Evolutionary conservation across 2,329 filamentous ascomycete genomes (phyloP).

Genomic region (Phaeosphaeria sp.): DNA sequence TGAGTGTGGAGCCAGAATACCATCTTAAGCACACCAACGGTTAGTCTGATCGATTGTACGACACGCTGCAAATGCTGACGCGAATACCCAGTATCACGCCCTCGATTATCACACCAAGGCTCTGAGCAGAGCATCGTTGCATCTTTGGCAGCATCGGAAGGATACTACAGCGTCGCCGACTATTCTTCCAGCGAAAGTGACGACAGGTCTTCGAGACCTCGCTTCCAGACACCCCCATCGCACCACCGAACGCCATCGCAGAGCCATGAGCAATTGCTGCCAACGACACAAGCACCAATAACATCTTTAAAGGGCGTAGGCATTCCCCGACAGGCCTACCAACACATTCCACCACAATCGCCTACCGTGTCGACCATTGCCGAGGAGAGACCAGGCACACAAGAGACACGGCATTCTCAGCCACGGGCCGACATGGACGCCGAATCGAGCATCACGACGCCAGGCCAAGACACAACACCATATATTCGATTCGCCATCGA

Average conservation of each 20-base stretch:
- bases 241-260: slow-evolving; percentile 40
- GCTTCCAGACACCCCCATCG: slow-evolving; percentile 45
- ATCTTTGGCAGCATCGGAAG: slow-evolving; percentile 57
- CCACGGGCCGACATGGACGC: slow-evolving; percentile 36
- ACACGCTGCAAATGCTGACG: slow-evolving; percentile 20
- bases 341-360: slow-evolving; percentile 27
- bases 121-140: slow-evolving; percentile 57
- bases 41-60: slow-evolving; percentile 19
- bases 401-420: slow-evolving; percentile 29
- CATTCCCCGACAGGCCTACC: slow-evolving; percentile 28
- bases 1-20: slow-evolving; percentile 46
- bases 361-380: slow-evolving; percentile 41
- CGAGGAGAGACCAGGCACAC: slow-evolving; percentile 39
- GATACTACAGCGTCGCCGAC: slow-evolving; percentile 58
- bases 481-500: slow-evolving; percentile 91
- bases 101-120: slow-evolving; percentile 47
- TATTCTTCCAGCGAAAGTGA: slow-evolving; percentile 46
- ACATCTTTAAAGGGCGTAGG: slow-evolving; percentile 42
- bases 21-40: slow-evolving; percentile 52
- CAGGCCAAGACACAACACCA: slow-evolving; percentile 81
- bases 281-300: slow-evolving; percentile 33
- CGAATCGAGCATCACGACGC: slow-evolving; percentile 52
- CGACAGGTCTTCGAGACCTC: slow-evolving; percentile 29
- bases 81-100: slow-evolving; percentile 43
- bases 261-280: slow-evolving; percentile 47